Evolutionary conservation across 495 filamentous ascomycete species (phyloP), one percentile per base, ranked within the genome.

Genomic region (Letharia lupina): DNA sequence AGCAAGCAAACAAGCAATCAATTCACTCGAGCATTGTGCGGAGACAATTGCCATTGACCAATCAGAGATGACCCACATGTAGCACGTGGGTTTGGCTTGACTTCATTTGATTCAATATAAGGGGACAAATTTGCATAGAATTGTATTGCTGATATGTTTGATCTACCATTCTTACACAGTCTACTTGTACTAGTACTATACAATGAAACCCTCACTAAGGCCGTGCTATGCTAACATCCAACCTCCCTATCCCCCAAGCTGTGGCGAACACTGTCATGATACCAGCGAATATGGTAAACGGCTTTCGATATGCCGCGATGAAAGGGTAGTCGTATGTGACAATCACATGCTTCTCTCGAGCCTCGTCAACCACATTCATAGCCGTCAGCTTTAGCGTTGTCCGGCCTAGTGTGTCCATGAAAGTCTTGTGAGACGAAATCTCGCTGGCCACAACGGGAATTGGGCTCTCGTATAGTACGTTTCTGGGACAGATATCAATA

Each of bases 321-420:
- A 89, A 79, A 11, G 93, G 84, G 73, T 92, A 89, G 65, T 93
- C 89, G 74, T 98, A 98, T n/a, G 89, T 88, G 40, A 96, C 89
- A 68, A 96, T 77, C 9, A 98, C 74, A 65, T 93, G 86, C 45
- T 87, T 84, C 69, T 91, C 89, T 65, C 95, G 81, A 42, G 87
- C 82, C 68, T 96, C 94, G 65, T 98, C 94, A 0, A 93, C 90
- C 66, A 98, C 77, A 72, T 94, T 96, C 60, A 87, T 81, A 37
- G 91, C 91, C 62, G 85, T 89, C 68, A 98, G 83, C 65, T 84
- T 89, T 59, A 98, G 81, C 4, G 87, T 84, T 37, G 91, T 91
- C 40, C 94, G 90, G 67, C 94, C 94, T 41, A 91, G 74, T 1
- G 95, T 98, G 76, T 98, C 94, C 82, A 98, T 88, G 77, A 91